Percentiles rank a stretch among this genome's conserved stretches.
Evolutionary conservation across 176 grass and related monocot genomes (phyloP).

Genomic region (Canna indica): DNA sequence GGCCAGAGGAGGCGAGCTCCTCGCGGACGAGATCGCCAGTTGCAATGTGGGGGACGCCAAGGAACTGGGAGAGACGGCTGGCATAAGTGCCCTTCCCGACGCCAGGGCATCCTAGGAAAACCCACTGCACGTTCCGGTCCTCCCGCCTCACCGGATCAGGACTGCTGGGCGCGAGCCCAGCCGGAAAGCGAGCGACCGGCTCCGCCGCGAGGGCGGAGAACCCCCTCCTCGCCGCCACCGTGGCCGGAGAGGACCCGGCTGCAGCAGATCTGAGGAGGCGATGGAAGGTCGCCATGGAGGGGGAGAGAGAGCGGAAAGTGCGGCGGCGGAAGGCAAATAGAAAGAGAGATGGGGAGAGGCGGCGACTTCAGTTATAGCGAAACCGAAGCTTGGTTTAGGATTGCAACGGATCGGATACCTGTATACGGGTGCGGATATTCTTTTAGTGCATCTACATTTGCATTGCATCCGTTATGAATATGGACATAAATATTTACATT

Average conservation of each 20-base stretch:
- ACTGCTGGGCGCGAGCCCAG: neutral
- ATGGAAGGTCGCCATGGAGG: constrained; percentile 1
- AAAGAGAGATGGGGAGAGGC: neutral
- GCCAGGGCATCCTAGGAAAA: constrained; percentile 19
- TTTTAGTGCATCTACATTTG: too few species aligned
- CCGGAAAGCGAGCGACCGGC: neutral
- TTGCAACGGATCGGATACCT: too few species aligned
- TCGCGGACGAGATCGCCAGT: constrained; percentile 21
- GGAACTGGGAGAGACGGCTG: constrained; percentile 14
- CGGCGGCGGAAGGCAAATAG: neutral
- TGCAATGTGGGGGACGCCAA: constrained; percentile 13
- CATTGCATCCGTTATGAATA: too few species aligned
- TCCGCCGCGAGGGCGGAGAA: constrained; percentile 1
- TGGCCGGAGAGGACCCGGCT: neutral
- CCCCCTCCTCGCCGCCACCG: neutral
- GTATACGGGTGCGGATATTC: too few species aligned
- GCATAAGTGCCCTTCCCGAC: constrained; percentile 19
- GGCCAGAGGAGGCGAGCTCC: constrained; percentile 17
- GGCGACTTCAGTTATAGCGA: neutral
- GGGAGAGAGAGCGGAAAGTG: neutral
- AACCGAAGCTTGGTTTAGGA: too few species aligned
- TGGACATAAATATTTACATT: too few species aligned
- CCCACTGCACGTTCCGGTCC: constrained; percentile 17
- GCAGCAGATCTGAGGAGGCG: constrained; percentile 5
- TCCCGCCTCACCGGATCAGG: neutral